A percentile compares a stretch with the other conserved stretches of the same genome.
Conservation (phyloP, 2,329 filamentous ascomycete species). For the Tricladium varicosporioides region DNA sequence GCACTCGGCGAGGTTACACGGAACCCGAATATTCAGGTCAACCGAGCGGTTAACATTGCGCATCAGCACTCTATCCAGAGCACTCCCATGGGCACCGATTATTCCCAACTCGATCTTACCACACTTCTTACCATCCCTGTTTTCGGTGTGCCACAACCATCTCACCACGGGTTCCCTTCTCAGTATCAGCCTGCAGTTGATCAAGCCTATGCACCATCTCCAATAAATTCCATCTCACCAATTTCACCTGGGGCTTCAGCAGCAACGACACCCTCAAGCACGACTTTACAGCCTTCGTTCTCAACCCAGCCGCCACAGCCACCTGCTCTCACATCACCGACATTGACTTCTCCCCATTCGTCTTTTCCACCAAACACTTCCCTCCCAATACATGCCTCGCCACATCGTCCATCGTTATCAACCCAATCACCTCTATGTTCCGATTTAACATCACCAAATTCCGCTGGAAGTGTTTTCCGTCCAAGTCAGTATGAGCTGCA, state of each 20-base stretch:
- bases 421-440: slow-evolving; percentile 16
- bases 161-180: slow-evolving; percentile 25
- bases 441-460: slow-evolving; percentile 22
- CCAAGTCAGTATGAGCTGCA: slow-evolving; percentile 36
- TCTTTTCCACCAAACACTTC: slow-evolving; percentile 18
- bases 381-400: slow-evolving; percentile 21
- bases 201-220: slow-evolving; percentile 26
- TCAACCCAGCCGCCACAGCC: slow-evolving; percentile 20
- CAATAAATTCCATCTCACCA: slow-evolving; percentile 30
- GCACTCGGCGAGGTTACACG: slow-evolving; percentile 23
- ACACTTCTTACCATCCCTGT: slow-evolving; percentile 32
- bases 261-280: slow-evolving; percentile 20
- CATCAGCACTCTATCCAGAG: slow-evolving; percentile 45
- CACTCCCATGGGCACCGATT: slow-evolving; percentile 35
- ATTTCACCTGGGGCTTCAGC: slow-evolving; percentile 27
- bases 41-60: slow-evolving; percentile 48
- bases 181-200: slow-evolving; percentile 26
- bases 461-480: slow-evolving; percentile 28
- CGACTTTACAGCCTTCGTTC: slow-evolving; percentile 19
- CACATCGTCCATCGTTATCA: slow-evolving; percentile 18
- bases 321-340: slow-evolving; percentile 24
- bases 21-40: slow-evolving; percentile 48
- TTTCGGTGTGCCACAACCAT: slow-evolving; percentile 21
- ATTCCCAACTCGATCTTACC: slow-evolving; percentile 33
- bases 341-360: slow-evolving; percentile 17